Evolutionary conservation across 202 grass and related monocot genomes (phyloP).

Genomic region (Setaria viridis): DNA sequence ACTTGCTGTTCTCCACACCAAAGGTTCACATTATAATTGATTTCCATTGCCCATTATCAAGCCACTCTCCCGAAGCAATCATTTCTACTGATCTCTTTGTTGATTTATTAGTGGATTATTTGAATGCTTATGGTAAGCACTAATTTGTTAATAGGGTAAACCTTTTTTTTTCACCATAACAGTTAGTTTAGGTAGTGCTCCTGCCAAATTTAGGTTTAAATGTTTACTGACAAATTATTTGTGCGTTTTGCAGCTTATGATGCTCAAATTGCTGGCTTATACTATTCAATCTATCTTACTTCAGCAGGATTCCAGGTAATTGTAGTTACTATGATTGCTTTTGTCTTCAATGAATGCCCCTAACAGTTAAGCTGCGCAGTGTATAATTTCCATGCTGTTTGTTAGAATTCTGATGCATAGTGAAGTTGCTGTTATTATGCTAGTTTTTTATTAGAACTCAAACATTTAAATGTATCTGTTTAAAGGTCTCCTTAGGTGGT

Average conservation of each 20-base stretch:
- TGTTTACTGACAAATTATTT: conserved; percentile 28
- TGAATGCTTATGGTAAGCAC: conserved; percentile 93
- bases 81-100: conserved; percentile 70
- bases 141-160: conserved; percentile 33
- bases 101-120: conserved; percentile 80
- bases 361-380: conserved; percentile 8
- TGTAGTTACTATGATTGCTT: conserved; percentile 28
- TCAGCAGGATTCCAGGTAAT: conserved; percentile 82
- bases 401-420: conserved; percentile 32
- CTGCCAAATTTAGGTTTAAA: conserved; percentile 34
- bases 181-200: conserved; percentile 1
- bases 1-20: conserved; percentile 73
- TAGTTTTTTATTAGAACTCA: conserved; percentile 28
- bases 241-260: conserved; percentile 72
- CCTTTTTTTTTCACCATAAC: conserved; percentile 21
- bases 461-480: conserved; percentile 28
- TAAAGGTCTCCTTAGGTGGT: conserved; percentile 74
- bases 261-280: conserved; percentile 88
- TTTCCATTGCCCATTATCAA: conserved; percentile 92
- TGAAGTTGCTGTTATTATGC: conserved; percentile 30
- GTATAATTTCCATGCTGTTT: conserved; percentile 21
- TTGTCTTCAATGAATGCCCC: neutral
- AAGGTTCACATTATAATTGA: conserved; percentile 83
- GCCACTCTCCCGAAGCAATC: conserved; percentile 72
- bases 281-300: conserved; percentile 71